Evolutionary conservation across 129 eudicot species (phyloP), one percentile per base, ranked within the genome.

Genomic region (Gnaphalium uliginosum): DNA sequence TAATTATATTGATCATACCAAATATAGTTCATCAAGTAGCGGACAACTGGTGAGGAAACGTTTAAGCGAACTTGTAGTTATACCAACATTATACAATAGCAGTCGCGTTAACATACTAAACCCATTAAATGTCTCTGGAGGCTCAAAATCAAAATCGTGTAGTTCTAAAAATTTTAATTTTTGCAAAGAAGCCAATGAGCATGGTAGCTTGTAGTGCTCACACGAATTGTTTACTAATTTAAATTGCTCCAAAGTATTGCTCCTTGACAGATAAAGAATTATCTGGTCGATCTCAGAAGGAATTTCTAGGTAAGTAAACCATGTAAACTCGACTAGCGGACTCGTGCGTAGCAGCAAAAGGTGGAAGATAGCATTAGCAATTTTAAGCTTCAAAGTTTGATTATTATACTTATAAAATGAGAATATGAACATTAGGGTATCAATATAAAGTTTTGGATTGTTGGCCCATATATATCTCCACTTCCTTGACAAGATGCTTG

Each of bases 41-140:
- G 79, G 83, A 56, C 78, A 66, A 33, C 23, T 66, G 30, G 74
- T 72, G 4, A 79, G 69, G 17, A 79, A 66, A 72, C 23, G 21
- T 14, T 23, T n/a, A 39, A 79, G 51, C 22, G 24, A 21, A 51
- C 54, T 43, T 1, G 32, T 26, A 73, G 32, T 15, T 21, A 79
- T 41, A 15, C 9, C 21, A 39, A 73, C 83, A 4, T 48, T 33
- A 43, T 5, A 6, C 35, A 79, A 41, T 6, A 48, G 8, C 75
- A 72, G 27, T 6, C 30, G 1, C 43, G 1, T 73, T 54, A 79
- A 72, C 61, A 2, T 51, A 53, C 63, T 21, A 72, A 79, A 79
- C 26, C 69, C 79, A 0, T 14, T 24, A 21, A 66, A 72, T 2
- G 15, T 37, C 6, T 13, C 21, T 51, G 79, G 69, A 54, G 73